A percentile compares a stretch with the other conserved stretches of the same genome.
These are phyloP conservation scores for Thraustochytrium striatum DNA, from an alignment of 352 stramenopile genomes.

Conservation along the genomic window DNA sequence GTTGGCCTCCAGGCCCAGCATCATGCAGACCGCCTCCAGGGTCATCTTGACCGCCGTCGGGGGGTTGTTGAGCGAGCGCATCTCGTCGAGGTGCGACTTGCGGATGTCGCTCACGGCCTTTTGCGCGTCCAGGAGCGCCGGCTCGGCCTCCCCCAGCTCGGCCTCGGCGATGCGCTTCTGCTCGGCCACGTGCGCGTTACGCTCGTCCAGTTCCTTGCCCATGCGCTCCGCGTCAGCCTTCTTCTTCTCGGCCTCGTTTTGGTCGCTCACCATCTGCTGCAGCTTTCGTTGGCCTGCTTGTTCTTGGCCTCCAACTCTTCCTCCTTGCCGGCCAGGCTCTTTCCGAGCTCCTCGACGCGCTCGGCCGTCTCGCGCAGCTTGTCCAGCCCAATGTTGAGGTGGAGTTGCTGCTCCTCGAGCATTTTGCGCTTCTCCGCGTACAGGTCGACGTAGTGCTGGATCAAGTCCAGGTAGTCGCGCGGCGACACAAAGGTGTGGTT, in stretches of 20 bases:
- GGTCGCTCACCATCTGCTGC: slow-evolving; percentile 74
- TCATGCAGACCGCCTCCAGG: slow-evolving; percentile 92
- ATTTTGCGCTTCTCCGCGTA: slow-evolving; percentile 74
- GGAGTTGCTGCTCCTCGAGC: slow-evolving; percentile 90
- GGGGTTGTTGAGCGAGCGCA: slow-evolving; percentile 88
- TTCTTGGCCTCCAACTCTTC: slow-evolving; percentile 54
- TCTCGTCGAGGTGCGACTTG: slow-evolving; percentile 97
- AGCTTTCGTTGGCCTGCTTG: slow-evolving; percentile 55
- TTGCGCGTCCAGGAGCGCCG: slow-evolving; percentile 91
- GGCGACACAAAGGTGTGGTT: slow-evolving; percentile 65
- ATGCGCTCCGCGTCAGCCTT: slow-evolving; percentile 93
- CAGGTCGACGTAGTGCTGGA: slow-evolving; percentile 77
- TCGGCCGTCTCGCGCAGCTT: slow-evolving; percentile 97
- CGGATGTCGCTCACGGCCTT: slow-evolving; percentile 95
- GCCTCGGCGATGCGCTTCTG: slow-evolving; percentile 88
- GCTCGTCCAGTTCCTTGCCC: slow-evolving; percentile 83
- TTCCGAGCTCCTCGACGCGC: slow-evolving; percentile 83
- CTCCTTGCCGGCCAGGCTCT: slow-evolving; percentile 55
- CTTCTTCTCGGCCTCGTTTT: slow-evolving; percentile 88
- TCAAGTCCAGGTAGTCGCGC: slow-evolving; percentile 85
- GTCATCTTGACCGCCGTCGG: slow-evolving; percentile 93
- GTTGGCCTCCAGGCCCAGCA: slow-evolving; percentile 92
- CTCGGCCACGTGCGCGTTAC: slow-evolving; percentile 90
- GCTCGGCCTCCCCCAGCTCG: slow-evolving; percentile 95
- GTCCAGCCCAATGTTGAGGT: slow-evolving; percentile 95